phyloP scores from a whole-genome alignment of 371 early-diverging fungal species.

The Rhizopus stolonifer region DNA sequence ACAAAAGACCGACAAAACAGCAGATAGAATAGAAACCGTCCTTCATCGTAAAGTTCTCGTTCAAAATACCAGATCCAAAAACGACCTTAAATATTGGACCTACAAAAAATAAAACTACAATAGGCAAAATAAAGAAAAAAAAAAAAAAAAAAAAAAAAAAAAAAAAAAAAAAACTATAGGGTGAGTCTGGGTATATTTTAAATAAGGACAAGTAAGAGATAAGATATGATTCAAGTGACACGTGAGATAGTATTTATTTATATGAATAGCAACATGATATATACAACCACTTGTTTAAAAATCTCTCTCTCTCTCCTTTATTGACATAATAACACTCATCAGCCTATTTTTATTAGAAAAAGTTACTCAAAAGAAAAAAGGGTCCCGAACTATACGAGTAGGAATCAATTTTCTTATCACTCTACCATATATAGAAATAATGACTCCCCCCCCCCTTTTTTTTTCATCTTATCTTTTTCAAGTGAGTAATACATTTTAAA shows the following conservation, averaged over 20 bases:
- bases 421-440: slow-evolving; percentile 2
- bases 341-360: no score
- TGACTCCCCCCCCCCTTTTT: neutral
- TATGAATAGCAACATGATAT: no score
- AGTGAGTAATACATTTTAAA: neutral
- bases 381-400: no score
- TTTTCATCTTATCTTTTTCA: neutral
- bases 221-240: no score
- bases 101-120: slow-evolving; percentile 68
- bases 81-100: slow-evolving; percentile 75
- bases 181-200: slow-evolving; percentile 1
- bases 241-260: no score
- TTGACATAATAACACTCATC: no score
- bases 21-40: slow-evolving; percentile 54
- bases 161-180: neutral
- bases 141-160: slow-evolving; percentile 3
- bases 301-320: no score
- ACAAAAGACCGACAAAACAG: slow-evolving; percentile 62
- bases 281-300: no score
- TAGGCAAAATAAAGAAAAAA: neutral
- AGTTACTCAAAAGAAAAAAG: no score
- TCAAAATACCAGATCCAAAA: slow-evolving; percentile 56
- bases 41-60: slow-evolving; percentile 56
- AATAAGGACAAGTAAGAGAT: slow-evolving; percentile 2
- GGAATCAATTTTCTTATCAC: neutral